Percentiles rank a stretch among this genome's conserved stretches.
These are phyloP conservation scores for Dendrocalamus sinicus DNA, from an alignment of 176 grass and related monocot genomes.

Conservation along the genomic window DNA sequence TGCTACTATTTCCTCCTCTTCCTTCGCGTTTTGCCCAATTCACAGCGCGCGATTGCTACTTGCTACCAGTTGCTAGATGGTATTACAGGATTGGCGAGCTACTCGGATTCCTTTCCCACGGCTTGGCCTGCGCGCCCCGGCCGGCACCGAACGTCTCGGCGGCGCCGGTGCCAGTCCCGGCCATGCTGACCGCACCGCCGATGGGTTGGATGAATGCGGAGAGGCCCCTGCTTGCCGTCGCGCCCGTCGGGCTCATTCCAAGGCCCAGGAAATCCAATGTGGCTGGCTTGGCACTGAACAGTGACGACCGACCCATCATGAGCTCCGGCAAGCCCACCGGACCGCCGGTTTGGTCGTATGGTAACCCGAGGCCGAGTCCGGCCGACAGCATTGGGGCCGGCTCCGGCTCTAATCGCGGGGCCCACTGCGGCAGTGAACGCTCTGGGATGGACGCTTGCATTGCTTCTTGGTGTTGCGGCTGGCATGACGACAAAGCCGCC, in stretches of 20 bases:
- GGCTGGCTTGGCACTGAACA: slow-evolving; percentile 77
- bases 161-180: slow-evolving; percentile 25
- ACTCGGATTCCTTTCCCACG: slow-evolving; percentile 59
- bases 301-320: slow-evolving; percentile 73
- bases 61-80: not conserved
- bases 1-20: slow-evolving; percentile 37
- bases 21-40: slow-evolving; percentile 15
- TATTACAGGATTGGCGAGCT: slow-evolving; percentile 59
- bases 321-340: slow-evolving; percentile 56
- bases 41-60: slow-evolving; percentile 36
- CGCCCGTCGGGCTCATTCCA: slow-evolving; percentile 67
- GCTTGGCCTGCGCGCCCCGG: slow-evolving; percentile 27
- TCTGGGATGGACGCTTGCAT: slow-evolving; percentile 44
- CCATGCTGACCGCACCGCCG: slow-evolving; percentile 62
- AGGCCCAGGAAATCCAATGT: slow-evolving; percentile 88
- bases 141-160: slow-evolving; percentile 46
- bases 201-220: slow-evolving; percentile 70
- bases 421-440: slow-evolving; percentile 56
- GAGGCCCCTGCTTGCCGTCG: slow-evolving; percentile 49
- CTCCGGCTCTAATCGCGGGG: slow-evolving; percentile 55
- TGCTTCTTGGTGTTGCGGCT: slow-evolving; percentile 50
- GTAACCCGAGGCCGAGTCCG: slow-evolving; percentile 76
- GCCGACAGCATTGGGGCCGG: slow-evolving; percentile 58
- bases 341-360: slow-evolving; percentile 55
- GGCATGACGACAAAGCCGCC: slow-evolving; percentile 30